Base-by-base conservation (phyloP, 2,329 filamentous ascomycete genomes). In the Penicillium sp. region DNA sequence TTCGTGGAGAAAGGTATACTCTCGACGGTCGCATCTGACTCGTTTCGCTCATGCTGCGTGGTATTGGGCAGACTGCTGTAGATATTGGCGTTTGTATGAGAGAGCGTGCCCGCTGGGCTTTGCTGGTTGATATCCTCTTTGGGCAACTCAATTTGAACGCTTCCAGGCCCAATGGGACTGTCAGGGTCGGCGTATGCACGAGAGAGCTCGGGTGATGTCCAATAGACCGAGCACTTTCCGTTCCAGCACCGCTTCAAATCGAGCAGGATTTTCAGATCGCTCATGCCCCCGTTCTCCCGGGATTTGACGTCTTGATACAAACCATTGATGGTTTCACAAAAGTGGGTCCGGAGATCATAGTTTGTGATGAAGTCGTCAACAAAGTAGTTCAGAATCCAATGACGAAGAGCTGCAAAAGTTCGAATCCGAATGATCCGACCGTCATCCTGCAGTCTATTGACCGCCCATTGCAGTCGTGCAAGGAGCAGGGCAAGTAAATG, bases 351-450 rank as follows among this genome's bases (percentile, higher is more conserved):
- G 28, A 97, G 76, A 39, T 81, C 75, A 64, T 86, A 84, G 65
- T 91, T 83, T 23, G 86, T 72, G 35, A 95, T 82, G 66, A 95
- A 98, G 66, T 98, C 93, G 65, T 98, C 93, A 47, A 88, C 80
- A 59, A 97, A 98, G 70, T 98, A 98, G 68, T 98, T 98, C 54
- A 98, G 73, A 49, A 97, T 91, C 93, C 93, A 98, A 70, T 98
- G 93, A 49, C 93, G 84, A 39, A 97, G 78, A 6, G 93, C 93
- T 24, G 96, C 93, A 73, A 97, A 98, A 0, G 91, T 95, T 37
- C 93, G 83, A 13, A 98, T 95, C 43, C 92, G 83, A n/a, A 96
- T 93, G 45, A 98, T 89, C 65, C 90, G 88, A 33, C 93, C 93
- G 49, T 85, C 83, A 66, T 96, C 89, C 65, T 95, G 89, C 41